These are phyloP conservation scores for Tricholoma saponaceum DNA, from an alignment of 768 basidiomycete genomes.

Conservation along the genomic window DNA sequence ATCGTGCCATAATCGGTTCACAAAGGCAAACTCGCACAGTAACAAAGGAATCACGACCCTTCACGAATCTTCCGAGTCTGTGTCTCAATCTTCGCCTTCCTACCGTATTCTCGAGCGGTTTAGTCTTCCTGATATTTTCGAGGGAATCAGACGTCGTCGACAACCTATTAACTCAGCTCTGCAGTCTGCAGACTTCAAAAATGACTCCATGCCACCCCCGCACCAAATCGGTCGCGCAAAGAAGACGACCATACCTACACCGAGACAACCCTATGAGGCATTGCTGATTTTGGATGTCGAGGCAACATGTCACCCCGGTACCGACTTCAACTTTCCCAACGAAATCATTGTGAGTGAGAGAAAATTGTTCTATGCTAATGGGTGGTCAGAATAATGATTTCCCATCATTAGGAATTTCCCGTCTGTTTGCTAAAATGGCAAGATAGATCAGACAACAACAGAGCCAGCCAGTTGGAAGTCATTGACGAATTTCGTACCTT, in stretches of 20 bases:
- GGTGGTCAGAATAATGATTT: neutral
- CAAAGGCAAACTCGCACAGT: conserved; percentile 5
- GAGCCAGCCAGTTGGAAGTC: conserved; percentile 56
- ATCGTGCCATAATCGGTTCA: conserved; percentile 20
- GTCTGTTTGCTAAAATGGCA: conserved; percentile 86
- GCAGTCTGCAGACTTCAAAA: neutral
- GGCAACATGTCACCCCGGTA: conserved; percentile 70
- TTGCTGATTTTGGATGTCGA: conserved; percentile 91
- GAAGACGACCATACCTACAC: conserved; percentile 13
- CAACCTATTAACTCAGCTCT: neutral
- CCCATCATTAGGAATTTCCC: conserved; percentile 75
- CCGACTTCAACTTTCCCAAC: conserved; percentile 82
- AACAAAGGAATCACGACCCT: conserved; percentile 1
- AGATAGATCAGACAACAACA: conserved; percentile 49
- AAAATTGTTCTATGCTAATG: neutral
- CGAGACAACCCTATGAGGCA: conserved; percentile 57
- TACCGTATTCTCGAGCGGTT: neutral
- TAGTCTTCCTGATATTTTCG: conserved; percentile 3
- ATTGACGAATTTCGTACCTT: conserved; percentile 85
- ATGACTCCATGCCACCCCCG: conserved; percentile 10
- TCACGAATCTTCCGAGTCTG: neutral
- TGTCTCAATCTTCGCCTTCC: neutral
- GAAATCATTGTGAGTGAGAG: conserved; percentile 81
- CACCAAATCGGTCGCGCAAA: conserved; percentile 12
- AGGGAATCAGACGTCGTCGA: conserved; percentile 1